Conservation (phyloP, 2,329 filamentous ascomycete species). For the Zymoseptoria pseudotritici region DNA sequence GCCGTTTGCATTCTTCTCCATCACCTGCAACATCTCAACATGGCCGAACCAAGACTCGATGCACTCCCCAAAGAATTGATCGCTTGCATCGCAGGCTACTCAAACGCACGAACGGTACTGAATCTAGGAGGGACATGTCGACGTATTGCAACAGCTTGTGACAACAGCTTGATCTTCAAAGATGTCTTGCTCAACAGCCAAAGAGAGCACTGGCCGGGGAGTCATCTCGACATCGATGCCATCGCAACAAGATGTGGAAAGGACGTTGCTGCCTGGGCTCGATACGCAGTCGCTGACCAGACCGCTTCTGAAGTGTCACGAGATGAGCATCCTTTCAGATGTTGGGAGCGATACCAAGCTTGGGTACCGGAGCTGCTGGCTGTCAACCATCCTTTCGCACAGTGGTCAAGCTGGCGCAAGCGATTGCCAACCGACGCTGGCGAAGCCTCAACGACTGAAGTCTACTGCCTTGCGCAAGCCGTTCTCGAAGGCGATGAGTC, state of each 20-base stretch:
- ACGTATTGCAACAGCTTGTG: constrained; percentile 9
- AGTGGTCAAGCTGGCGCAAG: constrained; percentile 2
- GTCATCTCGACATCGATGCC: constrained; percentile 4
- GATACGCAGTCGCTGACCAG: constrained; percentile 13
- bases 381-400: constrained; percentile 8
- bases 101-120: constrained; percentile 8
- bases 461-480: constrained; percentile 6
- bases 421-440: not conserved
- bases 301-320: constrained; percentile 2
- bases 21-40: not conserved
- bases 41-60: constrained; percentile 3
- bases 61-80: constrained; percentile 13
- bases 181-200: constrained; percentile 5
- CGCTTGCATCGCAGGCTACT: constrained; percentile 9
- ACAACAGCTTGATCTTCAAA: constrained; percentile 11
- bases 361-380: constrained; percentile 10
- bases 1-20: not conserved
- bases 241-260: constrained; percentile 4
- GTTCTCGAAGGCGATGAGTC: constrained; percentile 1
- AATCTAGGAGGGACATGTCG: constrained; percentile 7
- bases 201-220: not conserved
- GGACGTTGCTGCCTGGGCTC: constrained; percentile 9
- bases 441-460: not conserved
- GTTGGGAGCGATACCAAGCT: not conserved
- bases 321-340: not conserved